Evolutionary conservation across 306 rosid species (phyloP).

Genomic region (Spatholobus suberectus): DNA sequence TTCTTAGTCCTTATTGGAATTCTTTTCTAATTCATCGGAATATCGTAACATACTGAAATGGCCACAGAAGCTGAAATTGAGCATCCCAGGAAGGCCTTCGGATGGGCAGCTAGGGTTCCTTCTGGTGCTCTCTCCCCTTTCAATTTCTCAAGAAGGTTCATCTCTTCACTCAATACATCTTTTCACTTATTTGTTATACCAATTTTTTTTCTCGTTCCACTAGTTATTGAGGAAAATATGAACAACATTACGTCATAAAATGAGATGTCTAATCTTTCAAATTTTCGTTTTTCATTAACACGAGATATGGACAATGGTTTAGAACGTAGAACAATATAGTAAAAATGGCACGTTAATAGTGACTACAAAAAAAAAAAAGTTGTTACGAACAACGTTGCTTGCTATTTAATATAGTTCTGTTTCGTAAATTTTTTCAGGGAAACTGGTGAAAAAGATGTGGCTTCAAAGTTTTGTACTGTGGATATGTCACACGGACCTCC

Average conservation of each 20-base stretch:
- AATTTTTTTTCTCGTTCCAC: neutral
- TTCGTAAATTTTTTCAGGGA: constrained; percentile 24
- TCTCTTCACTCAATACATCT: neutral
- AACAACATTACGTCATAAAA: too few species aligned
- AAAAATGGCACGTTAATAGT: neutral
- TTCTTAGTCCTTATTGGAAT: too few species aligned
- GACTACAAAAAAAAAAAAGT: too few species aligned
- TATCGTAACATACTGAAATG: constrained; percentile 11
- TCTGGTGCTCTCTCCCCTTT: constrained; percentile 58
- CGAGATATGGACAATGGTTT: too few species aligned
- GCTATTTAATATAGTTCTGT: too few species aligned
- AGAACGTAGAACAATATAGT: neutral
- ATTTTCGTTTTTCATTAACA: too few species aligned
- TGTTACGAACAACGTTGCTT: neutral
- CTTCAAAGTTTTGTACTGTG: neutral
- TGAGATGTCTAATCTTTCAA: neutral
- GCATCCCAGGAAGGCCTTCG: constrained; percentile 50
- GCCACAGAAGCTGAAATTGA: constrained; percentile 15
- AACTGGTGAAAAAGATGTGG: constrained; percentile 12
- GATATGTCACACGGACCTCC: constrained; percentile 63
- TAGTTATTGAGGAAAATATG: neutral
- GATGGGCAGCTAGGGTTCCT: constrained; percentile 56
- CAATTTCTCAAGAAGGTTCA: constrained; percentile 54
- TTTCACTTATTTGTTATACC: neutral
- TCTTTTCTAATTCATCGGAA: too few species aligned